Conservation (phyloP, 192 early-diverging fungal species). For the Coemansia sp. region DNA sequence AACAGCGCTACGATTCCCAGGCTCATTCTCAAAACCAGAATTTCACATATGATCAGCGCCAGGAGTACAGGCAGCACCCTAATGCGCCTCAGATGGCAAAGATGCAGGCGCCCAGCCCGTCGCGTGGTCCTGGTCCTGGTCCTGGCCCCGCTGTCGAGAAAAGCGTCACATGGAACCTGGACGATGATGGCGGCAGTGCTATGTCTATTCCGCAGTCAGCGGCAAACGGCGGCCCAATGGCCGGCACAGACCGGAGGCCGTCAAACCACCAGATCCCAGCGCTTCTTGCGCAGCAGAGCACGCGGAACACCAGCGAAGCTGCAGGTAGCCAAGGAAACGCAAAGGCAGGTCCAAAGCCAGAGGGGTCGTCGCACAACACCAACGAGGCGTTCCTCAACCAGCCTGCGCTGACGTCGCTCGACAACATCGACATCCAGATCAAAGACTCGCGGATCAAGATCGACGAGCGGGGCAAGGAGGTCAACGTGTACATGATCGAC, state of each 20-base stretch:
- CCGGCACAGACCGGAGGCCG: background rate
- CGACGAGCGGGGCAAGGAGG: constrained; percentile 78
- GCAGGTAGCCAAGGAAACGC: background rate
- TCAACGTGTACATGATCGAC: constrained; percentile 56
- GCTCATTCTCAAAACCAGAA: background rate
- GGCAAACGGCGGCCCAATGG: background rate
- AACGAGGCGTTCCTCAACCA: constrained; percentile 5
- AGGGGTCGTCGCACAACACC: background rate
- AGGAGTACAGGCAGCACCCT: constrained; percentile 4
- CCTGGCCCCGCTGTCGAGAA: constrained; percentile 3
- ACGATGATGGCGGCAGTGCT: background rate
- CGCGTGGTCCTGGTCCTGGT: constrained; percentile 11
- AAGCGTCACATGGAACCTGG: background rate
- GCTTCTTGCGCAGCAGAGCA: background rate
- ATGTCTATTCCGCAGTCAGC: constrained; percentile 2
- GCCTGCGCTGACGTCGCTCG: constrained; percentile 44
- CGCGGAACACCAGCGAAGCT: background rate
- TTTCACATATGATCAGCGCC: background rate
- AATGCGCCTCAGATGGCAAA: background rate
- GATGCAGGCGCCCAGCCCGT: constrained; percentile 6
- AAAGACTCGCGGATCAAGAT: constrained; percentile 60
- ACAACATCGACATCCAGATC: constrained; percentile 54
- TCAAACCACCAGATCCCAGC: constrained; percentile 2
- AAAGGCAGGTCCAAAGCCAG: background rate
- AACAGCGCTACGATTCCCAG: constrained; percentile 10